Percentiles rank a stretch among this genome's conserved stretches.
phyloP scores from a whole-genome alignment of 1,139 yeast species.

The Pichia sp. region DNA sequence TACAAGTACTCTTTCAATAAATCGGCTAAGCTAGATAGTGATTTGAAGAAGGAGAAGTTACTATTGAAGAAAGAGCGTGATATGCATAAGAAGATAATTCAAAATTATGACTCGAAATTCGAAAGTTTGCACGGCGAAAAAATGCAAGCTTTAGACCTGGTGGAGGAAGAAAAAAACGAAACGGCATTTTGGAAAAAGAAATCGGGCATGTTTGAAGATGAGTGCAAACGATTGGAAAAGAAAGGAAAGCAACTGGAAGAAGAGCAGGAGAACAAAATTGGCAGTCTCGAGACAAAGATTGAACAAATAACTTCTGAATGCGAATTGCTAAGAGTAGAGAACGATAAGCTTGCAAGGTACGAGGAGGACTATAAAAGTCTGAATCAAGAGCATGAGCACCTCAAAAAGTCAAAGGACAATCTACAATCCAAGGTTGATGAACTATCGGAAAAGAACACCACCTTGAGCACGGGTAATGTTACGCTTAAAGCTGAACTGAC shows the following conservation, averaged over 20 bases:
- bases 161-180: slow-evolving; percentile 1
- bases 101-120: slow-evolving; percentile 6
- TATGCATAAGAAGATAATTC: slow-evolving; percentile 2
- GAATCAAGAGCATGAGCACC: background rate
- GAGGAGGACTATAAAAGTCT: background rate
- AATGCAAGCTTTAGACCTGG: background rate
- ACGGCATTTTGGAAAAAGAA: slow-evolving; percentile 4
- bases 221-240: background rate
- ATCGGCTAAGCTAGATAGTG: background rate
- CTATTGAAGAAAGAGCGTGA: slow-evolving; percentile 10
- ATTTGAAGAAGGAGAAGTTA: slow-evolving; percentile 6
- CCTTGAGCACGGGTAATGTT: background rate
- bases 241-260: background rate
- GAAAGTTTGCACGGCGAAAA: slow-evolving; percentile 5
- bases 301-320: background rate
- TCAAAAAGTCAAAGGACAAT: background rate
- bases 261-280: background rate
- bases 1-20: background rate
- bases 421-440: background rate
- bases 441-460: background rate
- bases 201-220: slow-evolving; percentile 3
- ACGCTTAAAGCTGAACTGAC: slow-evolving; percentile 6
- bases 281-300: background rate
- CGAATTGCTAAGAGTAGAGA: background rate
- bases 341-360: background rate